Evolutionary conservation across 495 filamentous ascomycete genomes (phyloP).

Genomic region (Achaetomiella virescens): DNA sequence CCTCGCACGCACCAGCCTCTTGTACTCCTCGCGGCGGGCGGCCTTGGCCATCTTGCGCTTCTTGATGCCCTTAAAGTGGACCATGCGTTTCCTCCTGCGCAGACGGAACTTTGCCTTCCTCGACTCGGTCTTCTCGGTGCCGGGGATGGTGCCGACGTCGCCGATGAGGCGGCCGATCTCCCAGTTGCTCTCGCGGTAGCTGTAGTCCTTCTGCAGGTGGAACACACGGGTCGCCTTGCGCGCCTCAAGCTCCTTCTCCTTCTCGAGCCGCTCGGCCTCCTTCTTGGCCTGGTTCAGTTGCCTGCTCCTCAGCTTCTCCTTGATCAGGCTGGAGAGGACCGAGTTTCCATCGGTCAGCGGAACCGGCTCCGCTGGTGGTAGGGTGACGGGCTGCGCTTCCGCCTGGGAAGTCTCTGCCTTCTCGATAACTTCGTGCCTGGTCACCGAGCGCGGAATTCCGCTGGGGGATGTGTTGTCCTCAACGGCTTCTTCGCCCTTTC

Average conservation of each 20-base stretch:
- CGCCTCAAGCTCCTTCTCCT: slow-evolving; percentile 17
- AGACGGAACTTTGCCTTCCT: slow-evolving; percentile 26
- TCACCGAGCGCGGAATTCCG: slow-evolving; percentile 39
- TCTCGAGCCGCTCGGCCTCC: slow-evolving; percentile 19
- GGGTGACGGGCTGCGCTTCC: neutral
- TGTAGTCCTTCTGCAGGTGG: slow-evolving; percentile 61
- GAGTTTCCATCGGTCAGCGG: slow-evolving; percentile 17
- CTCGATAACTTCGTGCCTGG: slow-evolving; percentile 27
- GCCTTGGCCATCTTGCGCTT: slow-evolving; percentile 21
- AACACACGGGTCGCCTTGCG: slow-evolving; percentile 36
- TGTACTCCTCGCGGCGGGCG: slow-evolving; percentile 18
- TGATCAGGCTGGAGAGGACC: slow-evolving; percentile 28
- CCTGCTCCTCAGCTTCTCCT: slow-evolving; percentile 31
- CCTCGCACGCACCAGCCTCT: slow-evolving; percentile 16
- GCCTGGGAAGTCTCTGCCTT: slow-evolving; percentile 16
- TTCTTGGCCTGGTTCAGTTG: slow-evolving; percentile 31
- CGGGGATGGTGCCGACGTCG: slow-evolving; percentile 23
- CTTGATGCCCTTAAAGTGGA: slow-evolving; percentile 19
- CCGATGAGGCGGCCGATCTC: slow-evolving; percentile 58
- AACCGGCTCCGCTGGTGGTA: neutral
- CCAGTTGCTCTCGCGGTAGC: slow-evolving; percentile 81
- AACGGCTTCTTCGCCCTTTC: slow-evolving; percentile 17
- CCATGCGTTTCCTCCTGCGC: slow-evolving; percentile 21
- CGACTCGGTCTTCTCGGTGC: slow-evolving; percentile 25
- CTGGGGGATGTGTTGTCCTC: slow-evolving; percentile 31